Conservation (phyloP, 441 rosid genomes). For the Aquilaria agallochum region DNA sequence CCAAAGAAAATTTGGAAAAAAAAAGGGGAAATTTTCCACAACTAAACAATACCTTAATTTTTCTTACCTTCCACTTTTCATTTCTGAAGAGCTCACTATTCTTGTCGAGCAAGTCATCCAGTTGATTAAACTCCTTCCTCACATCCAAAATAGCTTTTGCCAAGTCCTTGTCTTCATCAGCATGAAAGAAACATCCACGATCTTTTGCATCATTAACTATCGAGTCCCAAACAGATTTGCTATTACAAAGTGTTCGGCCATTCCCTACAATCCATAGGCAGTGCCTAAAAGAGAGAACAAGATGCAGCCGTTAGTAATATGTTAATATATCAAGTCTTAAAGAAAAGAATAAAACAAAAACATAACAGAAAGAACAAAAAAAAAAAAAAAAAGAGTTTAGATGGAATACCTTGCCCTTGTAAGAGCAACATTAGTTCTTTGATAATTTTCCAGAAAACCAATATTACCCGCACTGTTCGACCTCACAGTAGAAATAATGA, state of each 20-base stretch:
- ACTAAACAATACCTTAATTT: neutral
- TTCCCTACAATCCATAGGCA: conserved; percentile 49
- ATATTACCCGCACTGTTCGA: conserved; percentile 22
- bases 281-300: conserved; percentile 19
- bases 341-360: too few species aligned
- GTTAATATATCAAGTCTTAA: too few species aligned
- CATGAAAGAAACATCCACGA: conserved; percentile 44
- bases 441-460: conserved; percentile 31
- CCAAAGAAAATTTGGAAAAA: too few species aligned
- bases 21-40: too few species aligned
- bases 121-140: conserved; percentile 32
- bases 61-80: conserved; percentile 43
- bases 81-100: conserved; percentile 30
- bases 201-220: conserved; percentile 32
- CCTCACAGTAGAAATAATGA: conserved; percentile 47
- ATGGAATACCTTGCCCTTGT: conserved; percentile 38
- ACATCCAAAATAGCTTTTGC: conserved; percentile 25
- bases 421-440: conserved; percentile 41
- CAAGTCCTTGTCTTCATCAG: conserved; percentile 36
- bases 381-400: neutral
- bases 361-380: too few species aligned
- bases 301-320: too few species aligned
- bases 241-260: conserved; percentile 24
- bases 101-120: conserved; percentile 33
- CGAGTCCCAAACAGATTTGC: conserved; percentile 32